Base-by-base conservation (phyloP, 257 asterid species). In the Fraxinus americana region DNA sequence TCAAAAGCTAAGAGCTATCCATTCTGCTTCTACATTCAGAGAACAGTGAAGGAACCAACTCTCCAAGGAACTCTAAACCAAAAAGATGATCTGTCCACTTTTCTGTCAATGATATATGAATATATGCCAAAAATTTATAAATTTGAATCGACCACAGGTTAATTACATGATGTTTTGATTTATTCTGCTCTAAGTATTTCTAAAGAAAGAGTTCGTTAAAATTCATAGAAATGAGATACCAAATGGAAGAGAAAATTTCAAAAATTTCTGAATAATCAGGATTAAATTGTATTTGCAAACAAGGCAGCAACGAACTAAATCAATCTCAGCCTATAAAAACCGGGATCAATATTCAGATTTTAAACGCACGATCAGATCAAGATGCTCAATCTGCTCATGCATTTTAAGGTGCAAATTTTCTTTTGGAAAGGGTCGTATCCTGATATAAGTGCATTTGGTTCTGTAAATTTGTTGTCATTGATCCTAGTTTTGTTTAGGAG, bases 1-100 rank as follows among this genome's bases (percentile, higher is more conserved):
- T 25, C 75, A 71, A 43, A 71, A 52, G 82, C 68, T 76, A 79
- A 72, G 45, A 43, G 68, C 27, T 52, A 23, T 52, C 61, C n/a
- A 17, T 52, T 52, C 9, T 52, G 61, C 10, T 17, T 14, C 23
- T 17, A 52, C 61, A 17, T 52, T 52, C 61, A 52, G 61, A 52
- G 19, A 52, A 16, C 23, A 43, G 16, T 43, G 12, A 54, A 54
- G 65, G 21, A 54, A 54, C 65, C 27, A 54, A 54, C 65, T 54
- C 65, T 54, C 21, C 65, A 0, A 54, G 25, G 65, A 54, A 54
- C 65, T 54, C 75, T 36, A 74, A 45, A 11, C 25, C 74, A 70
- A 34, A 48, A 63, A 75, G 32, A 79, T 50, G 52, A 70, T 71
- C 36, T 23, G 67, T 38, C 76, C 59, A 65, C 76, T 82, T 1